Conservation (phyloP, 768 basidiomycete species). For the Mycena vulgaris region DNA sequence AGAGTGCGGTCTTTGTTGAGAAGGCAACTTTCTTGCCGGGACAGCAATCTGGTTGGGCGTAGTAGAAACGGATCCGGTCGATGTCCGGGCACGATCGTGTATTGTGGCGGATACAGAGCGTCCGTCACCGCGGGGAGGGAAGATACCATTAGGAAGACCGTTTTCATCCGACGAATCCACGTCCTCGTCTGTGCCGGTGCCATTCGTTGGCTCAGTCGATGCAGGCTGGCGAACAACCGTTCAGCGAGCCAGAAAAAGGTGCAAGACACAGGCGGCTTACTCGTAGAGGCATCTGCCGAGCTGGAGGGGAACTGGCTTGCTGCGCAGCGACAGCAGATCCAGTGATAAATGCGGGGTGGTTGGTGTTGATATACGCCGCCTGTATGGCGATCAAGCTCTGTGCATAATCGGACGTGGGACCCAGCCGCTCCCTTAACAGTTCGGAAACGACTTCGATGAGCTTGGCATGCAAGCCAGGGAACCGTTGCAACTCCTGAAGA, state of each 20-base stretch:
- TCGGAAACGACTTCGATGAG: constrained; percentile 98
- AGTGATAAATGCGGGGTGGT: constrained; percentile 94
- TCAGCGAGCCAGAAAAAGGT: constrained; percentile 27
- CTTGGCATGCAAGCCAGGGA: constrained; percentile 94
- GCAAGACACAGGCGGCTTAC: constrained; percentile 57
- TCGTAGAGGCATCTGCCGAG: constrained; percentile 62
- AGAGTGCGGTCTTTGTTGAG: constrained; percentile 51
- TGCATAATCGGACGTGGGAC: constrained; percentile 97
- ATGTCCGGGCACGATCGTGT: constrained; percentile 79
- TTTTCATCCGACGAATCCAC: constrained; percentile 75
- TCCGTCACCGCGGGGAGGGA: constrained; percentile 60
- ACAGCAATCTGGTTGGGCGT: constrained; percentile 46
- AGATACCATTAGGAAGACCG: constrained; percentile 67
- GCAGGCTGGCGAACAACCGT: constrained; percentile 63
- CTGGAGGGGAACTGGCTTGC: constrained; percentile 59
- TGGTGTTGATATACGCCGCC: constrained; percentile 99
- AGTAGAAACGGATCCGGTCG: constrained; percentile 50
- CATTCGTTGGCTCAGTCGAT: constrained; percentile 75
- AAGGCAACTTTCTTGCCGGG: constrained; percentile 41
- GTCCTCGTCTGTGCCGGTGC: constrained; percentile 69
- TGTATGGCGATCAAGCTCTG: constrained; percentile 97
- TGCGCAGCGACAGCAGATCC: constrained; percentile 79
- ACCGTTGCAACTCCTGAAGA: constrained; percentile 91
- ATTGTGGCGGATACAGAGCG: constrained; percentile 86
- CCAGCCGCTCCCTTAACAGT: constrained; percentile 92